Conservation (phyloP, 2,329 filamentous ascomycete genomes). For the Amauroascus niger region DNA sequence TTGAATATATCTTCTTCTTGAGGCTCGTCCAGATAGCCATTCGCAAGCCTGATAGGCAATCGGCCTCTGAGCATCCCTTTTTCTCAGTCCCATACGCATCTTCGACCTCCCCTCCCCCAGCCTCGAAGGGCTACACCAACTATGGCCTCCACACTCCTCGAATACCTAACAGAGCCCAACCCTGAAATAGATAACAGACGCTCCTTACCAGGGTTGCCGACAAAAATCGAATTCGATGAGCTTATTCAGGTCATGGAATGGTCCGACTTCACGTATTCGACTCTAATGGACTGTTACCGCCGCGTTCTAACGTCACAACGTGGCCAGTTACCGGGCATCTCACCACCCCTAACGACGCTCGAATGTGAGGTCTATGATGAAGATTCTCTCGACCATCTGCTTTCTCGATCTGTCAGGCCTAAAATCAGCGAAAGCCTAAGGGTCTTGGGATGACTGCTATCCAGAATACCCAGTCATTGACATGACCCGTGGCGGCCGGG, state of each 20-base stretch:
- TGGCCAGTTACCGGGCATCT: background rate
- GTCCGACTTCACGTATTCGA: slow-evolving; percentile 12
- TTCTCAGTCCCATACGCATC: too few species aligned
- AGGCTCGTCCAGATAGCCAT: too few species aligned
- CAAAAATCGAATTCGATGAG: background rate
- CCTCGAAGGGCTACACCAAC: too few species aligned
- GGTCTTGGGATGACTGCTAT: background rate
- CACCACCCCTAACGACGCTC: background rate
- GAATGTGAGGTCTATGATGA: slow-evolving; percentile 13
- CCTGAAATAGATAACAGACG: background rate
- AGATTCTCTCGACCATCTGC: slow-evolving; percentile 11
- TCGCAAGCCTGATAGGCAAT: too few species aligned
- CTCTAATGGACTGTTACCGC: slow-evolving; percentile 11
- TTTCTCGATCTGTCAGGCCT: slow-evolving; percentile 7
- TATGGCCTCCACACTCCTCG: slow-evolving; percentile 10
- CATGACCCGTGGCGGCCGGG: slow-evolving; percentile 10
- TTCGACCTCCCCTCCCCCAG: too few species aligned
- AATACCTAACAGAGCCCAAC: slow-evolving; percentile 11
- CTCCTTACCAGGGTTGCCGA: background rate
- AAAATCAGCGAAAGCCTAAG: slow-evolving; percentile 3
- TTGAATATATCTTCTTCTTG: too few species aligned
- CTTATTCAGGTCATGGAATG: background rate
- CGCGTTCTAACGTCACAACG: background rate
- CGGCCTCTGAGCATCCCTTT: too few species aligned
- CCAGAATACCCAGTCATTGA: background rate